These are phyloP conservation scores for Jasminum sambac DNA, from an alignment of 257 asterid genomes.

Conservation along the genomic window DNA sequence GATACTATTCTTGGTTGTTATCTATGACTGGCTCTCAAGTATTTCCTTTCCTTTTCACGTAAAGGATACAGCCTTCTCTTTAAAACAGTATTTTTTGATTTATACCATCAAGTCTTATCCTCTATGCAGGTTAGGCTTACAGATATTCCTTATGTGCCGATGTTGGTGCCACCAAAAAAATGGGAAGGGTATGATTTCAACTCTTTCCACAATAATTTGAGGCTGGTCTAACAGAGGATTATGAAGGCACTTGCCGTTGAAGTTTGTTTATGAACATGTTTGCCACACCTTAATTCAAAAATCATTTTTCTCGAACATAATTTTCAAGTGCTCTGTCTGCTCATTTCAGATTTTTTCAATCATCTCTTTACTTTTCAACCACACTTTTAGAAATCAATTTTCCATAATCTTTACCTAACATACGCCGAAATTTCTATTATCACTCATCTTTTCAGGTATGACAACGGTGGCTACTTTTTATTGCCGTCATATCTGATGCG, in stretches of 20 bases:
- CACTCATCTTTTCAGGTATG: conserved; percentile 58
- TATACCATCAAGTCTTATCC: conserved; percentile 6
- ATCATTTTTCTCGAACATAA: no score
- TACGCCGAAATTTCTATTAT: conserved; percentile 25
- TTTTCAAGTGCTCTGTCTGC: no score
- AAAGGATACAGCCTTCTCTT: conserved; percentile 3
- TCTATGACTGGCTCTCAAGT: conserved; percentile 14
- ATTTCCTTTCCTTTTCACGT: neutral
- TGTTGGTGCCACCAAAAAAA: conserved; percentile 95
- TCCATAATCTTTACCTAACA: no score
- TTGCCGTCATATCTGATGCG: conserved; percentile 95
- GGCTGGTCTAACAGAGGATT: conserved; percentile 10
- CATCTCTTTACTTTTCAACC: no score
- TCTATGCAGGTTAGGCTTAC: conserved; percentile 73
- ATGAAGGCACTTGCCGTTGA: conserved; percentile 10
- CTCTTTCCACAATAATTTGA: conserved; percentile 1
- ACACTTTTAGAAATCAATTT: no score
- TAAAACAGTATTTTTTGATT: neutral
- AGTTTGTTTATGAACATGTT: neutral
- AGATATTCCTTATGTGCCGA: conserved; percentile 88
- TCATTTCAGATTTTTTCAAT: no score
- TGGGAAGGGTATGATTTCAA: conserved; percentile 77
- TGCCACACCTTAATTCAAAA: no score
- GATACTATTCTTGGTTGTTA: conserved; percentile 9
- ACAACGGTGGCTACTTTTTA: conserved; percentile 92